Conservation (phyloP, 2,329 filamentous ascomycete species). For the Aotearoamyces nothofagi region DNA sequence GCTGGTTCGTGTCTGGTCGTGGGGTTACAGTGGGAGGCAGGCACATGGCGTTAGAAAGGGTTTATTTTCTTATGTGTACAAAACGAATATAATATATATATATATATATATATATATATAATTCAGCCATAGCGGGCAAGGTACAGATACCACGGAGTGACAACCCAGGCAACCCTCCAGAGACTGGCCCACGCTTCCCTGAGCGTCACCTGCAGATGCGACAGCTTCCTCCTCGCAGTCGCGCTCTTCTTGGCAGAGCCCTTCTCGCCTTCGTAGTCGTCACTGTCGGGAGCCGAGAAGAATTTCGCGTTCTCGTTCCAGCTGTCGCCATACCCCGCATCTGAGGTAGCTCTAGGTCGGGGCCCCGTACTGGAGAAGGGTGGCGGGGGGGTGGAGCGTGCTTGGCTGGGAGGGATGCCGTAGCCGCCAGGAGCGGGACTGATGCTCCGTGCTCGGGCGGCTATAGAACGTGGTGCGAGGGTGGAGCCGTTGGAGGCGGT, state of each 20-base stretch:
- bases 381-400: constrained; percentile 9
- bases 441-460: constrained; percentile 13
- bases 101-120: too few species aligned
- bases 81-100: too few species aligned
- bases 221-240: constrained; percentile 13
- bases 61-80: too few species aligned
- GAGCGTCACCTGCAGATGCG: constrained; percentile 30
- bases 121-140: constrained; percentile 49
- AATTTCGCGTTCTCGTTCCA: background rate
- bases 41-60: too few species aligned
- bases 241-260: constrained; percentile 3
- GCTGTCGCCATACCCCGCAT: constrained; percentile 1
- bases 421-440: constrained; percentile 15
- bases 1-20: too few species aligned
- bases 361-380: constrained; percentile 6
- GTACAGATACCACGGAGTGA: constrained; percentile 48
- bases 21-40: too few species aligned
- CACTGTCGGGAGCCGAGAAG: background rate
- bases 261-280: constrained; percentile 2
- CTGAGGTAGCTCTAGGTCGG: background rate
- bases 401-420: constrained; percentile 12
- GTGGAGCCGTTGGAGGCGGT: constrained; percentile 10
- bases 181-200: constrained; percentile 46
- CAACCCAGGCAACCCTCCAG: constrained; percentile 48
- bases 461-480: constrained; percentile 14